Conservation (phyloP, 345 rosid genomes). For the Eucalyptus pauciflora region DNA sequence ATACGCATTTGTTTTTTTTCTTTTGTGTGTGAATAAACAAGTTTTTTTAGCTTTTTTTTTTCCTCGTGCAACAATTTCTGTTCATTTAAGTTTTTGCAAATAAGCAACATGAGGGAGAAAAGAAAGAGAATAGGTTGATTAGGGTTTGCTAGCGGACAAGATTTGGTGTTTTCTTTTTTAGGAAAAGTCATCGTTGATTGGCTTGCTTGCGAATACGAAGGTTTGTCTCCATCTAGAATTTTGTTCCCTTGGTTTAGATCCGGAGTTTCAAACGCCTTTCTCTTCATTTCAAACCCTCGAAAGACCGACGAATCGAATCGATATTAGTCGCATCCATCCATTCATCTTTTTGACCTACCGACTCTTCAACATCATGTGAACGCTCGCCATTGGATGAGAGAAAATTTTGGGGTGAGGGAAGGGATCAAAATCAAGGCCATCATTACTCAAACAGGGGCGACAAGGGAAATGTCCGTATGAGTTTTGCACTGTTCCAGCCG, state of each 20-base stretch:
- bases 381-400: background rate
- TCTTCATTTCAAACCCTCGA: background rate
- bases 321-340: background rate
- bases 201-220: background rate
- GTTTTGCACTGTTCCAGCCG: background rate
- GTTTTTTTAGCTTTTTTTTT: background rate
- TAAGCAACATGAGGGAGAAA: background rate
- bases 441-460: background rate
- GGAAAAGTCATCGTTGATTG: background rate
- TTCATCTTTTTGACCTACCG: background rate
- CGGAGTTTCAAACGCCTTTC: background rate
- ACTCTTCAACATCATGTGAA: background rate
- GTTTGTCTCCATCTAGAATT: background rate
- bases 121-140: background rate
- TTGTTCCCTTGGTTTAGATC: background rate
- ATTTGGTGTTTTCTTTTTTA: background rate
- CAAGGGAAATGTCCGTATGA: background rate
- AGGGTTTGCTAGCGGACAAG: background rate
- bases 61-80: background rate
- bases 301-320: background rate
- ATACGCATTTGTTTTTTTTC: background rate
- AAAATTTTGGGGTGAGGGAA: background rate
- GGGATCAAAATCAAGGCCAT: background rate
- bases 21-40: background rate
- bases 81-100: background rate